Evolutionary conservation across 2,329 filamentous ascomycete genomes (phyloP), one percentile per base, ranked within the genome.

Genomic region (Tympanopsis confertula): DNA sequence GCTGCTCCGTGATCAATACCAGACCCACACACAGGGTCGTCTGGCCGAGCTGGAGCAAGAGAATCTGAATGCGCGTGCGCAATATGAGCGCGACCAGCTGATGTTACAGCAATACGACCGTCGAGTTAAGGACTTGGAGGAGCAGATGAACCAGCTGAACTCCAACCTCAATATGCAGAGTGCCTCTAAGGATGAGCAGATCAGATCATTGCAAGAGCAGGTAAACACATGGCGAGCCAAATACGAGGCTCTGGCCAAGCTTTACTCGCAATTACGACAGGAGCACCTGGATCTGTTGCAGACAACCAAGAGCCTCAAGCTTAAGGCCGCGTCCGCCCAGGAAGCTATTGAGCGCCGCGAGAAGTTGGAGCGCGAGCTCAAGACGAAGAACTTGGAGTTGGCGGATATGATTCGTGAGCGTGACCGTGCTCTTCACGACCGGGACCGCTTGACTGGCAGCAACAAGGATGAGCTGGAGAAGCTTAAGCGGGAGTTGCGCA

Each of bases 371-470:
- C 82, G 89, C 22, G 91, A 98, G 63, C 83, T 98, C 57, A 98
- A 98, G 74, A 95, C 89, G 20, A 98, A 98, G 74, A 98, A 98
- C 55, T 68, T 98, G n/a, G 91, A 98, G 59, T 65, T 98, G 43
- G 91, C 91, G 20, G 87, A 96, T 57, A 96, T 98, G 91, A 98
- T 98, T 46, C 78, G 91, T 32, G 91, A 98, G 64, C 75, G 91
- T 48, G 91, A 98, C 54, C 78, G 91, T 45, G 91, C 91, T 20
- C 63, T 95, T 38, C 86, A 96, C 53, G 91, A 98, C 44, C 86
- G 88, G 57, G 91, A 98, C 54, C 78, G 91, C 39, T 65, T 82
- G n/a, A 76, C 69, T 37, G 91, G 91, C 36, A 83, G 78, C 38
- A 88, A 88, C 59, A 88, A 86, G 52, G 91, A 98, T 41, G 91